These are phyloP conservation scores for Helianthus annuus DNA, from an alignment of 129 eudicot species.

Conservation along the genomic window HanXRQr2.0-SUNRISE NC_035433.2:131418613-131419112, in stretches of 20 bases:
- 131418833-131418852: conserved; percentile 20
- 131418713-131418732: no score
- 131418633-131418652: no score
- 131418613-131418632: background rate
- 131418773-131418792: background rate
- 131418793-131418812: background rate
- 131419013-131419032: background rate
- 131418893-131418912: conserved; percentile 99
- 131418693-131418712: no score
- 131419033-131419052: conserved; percentile 48
- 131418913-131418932: conserved; percentile 95
- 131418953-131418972: background rate
- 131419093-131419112: conserved; percentile 66
- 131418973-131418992: background rate
- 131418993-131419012: background rate
- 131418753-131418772: no score
- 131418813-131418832: background rate
- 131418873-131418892: conserved; percentile 94
- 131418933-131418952: conserved; percentile 55
- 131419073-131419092: conserved; percentile 58
- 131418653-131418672: no score
- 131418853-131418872: conserved; percentile 95
- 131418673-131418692: no score
- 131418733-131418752: no score
- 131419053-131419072: conserved; percentile 84